Conservation (phyloP, 352 stramenopile species). For the Phytopythium cucurbitacearum region DNA sequence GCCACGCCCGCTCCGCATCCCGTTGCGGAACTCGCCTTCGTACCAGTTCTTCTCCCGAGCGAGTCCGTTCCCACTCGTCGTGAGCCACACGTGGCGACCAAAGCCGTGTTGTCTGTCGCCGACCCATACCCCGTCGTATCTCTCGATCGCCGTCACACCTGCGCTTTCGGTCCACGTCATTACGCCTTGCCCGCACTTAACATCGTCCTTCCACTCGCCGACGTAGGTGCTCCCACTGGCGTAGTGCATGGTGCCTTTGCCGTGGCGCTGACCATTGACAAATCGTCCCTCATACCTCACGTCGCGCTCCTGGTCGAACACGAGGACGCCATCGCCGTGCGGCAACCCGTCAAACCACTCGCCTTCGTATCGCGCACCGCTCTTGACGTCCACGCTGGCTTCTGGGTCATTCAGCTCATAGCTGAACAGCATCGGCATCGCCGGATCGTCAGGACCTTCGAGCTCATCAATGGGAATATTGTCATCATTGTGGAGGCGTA, state of each 20-base stretch:
- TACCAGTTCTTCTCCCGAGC: conserved; percentile 78
- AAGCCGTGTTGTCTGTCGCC: conserved; percentile 72
- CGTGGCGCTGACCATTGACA: conserved; percentile 40
- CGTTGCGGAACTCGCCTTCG: conserved; percentile 67
- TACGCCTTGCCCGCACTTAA: conserved; percentile 64
- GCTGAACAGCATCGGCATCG: conserved; percentile 24
- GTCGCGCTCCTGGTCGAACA: conserved; percentile 59
- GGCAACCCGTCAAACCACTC: conserved; percentile 69
- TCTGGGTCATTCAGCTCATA: conserved; percentile 9
- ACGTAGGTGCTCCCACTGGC: conserved; percentile 58
- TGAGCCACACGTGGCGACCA: conserved; percentile 77
- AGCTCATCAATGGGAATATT: conserved; percentile 3
- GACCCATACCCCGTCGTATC: conserved; percentile 75
- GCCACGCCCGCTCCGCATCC: conserved; percentile 59
- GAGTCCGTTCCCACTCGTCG: conserved; percentile 5
- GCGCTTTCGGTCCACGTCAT: conserved; percentile 64
- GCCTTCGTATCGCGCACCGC: conserved; percentile 71
- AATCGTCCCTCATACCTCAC: conserved; percentile 63
- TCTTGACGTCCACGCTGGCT: conserved; percentile 15
- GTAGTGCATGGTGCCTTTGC: conserved; percentile 63
- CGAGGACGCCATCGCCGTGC: conserved; percentile 62
- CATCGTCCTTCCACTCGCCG: conserved; percentile 65
- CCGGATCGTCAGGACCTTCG: background rate
- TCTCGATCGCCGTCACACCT: conserved; percentile 26
- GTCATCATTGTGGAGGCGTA: background rate